Percentiles rank a stretch among this genome's conserved stretches.
These are phyloP conservation scores for Cavenderia fasciculata DNA, from an alignment of 78 protist species.

Conservation along the genomic window DNA sequence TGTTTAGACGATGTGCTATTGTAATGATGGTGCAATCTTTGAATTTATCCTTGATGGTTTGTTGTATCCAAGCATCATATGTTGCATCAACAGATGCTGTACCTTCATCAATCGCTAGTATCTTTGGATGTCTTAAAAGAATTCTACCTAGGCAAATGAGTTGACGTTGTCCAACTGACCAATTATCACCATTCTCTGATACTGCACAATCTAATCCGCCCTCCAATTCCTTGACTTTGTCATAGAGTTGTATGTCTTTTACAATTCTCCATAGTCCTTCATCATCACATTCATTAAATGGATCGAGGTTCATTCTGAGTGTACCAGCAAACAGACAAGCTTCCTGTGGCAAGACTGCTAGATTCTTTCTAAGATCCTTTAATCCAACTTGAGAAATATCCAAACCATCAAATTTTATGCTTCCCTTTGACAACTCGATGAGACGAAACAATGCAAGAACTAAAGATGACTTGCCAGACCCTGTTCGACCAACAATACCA, in stretches of 20 bases:
- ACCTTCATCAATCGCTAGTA: slow-evolving; percentile 96
- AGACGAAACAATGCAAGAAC: slow-evolving; percentile 82
- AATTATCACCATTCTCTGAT: slow-evolving; percentile 80
- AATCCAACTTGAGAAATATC: slow-evolving; percentile 79
- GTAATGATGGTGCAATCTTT: slow-evolving; percentile 88
- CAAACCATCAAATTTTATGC: slow-evolving; percentile 79
- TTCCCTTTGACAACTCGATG: slow-evolving; percentile 64
- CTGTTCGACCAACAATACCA: slow-evolving; percentile 95
- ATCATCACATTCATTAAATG: slow-evolving; percentile 34
- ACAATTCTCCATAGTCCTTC: slow-evolving; percentile 74
- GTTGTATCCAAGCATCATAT: slow-evolving; percentile 87
- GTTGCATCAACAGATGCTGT: slow-evolving; percentile 95
- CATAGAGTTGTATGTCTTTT: slow-evolving; percentile 36
- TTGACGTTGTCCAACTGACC: slow-evolving; percentile 93
- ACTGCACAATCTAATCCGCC: slow-evolving; percentile 41
- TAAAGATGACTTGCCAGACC: slow-evolving; percentile 85
- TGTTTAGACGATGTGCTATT: slow-evolving; percentile 95
- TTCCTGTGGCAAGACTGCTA: slow-evolving; percentile 95
- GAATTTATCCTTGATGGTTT: slow-evolving; percentile 74
- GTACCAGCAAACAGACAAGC: slow-evolving; percentile 91
- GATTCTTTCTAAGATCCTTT: slow-evolving; percentile 71
- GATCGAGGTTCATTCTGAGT: slow-evolving; percentile 84
- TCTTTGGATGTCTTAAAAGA: slow-evolving; percentile 80
- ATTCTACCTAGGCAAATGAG: slow-evolving; percentile 97
- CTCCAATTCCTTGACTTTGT: background rate